These are phyloP conservation scores for Dactylonectria estremocensis DNA, from an alignment of 2,329 filamentous ascomycete species.

Conservation along the genomic window DNA sequence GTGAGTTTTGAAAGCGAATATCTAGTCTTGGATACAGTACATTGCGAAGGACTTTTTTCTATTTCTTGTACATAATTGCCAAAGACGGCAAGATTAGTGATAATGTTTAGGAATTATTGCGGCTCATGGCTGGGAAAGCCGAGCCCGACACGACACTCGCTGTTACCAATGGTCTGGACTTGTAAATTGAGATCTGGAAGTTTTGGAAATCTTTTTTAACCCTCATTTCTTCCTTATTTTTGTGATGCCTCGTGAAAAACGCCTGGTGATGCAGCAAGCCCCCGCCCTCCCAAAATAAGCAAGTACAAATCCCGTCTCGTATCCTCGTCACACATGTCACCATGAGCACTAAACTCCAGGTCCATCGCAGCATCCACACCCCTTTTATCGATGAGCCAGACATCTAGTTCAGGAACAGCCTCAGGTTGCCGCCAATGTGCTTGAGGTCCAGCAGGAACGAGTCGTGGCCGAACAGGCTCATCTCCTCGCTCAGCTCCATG, in stretches of 20 bases:
- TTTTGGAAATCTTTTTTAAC: background rate
- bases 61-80: conserved; percentile 23
- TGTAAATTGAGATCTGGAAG: conserved; percentile 11
- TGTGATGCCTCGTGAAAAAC: background rate
- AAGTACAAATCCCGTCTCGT: conserved; percentile 5
- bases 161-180: conserved; percentile 4
- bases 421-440: conserved; percentile 89
- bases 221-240: background rate
- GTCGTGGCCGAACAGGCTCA: conserved; percentile 96
- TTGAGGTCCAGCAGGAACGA: conserved; percentile 95
- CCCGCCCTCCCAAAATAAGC: conserved; percentile 2
- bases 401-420: conserved; percentile 78
- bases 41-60: conserved; percentile 9
- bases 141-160: conserved; percentile 21
- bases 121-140: conserved; percentile 10
- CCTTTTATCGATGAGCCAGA: background rate
- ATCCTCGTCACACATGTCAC: background rate
- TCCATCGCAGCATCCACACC: background rate
- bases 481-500: conserved; percentile 92
- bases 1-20: conserved; percentile 21
- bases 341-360: conserved; percentile 2
- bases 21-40: conserved; percentile 8
- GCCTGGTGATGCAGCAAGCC: conserved; percentile 8
- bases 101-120: conserved; percentile 26
- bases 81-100: conserved; percentile 13